A percentile compares a stretch with the other conserved stretches of the same genome.
Evolutionary conservation across 768 basidiomycete genomes (phyloP).

Genomic region (Psilocybe sp.): DNA sequence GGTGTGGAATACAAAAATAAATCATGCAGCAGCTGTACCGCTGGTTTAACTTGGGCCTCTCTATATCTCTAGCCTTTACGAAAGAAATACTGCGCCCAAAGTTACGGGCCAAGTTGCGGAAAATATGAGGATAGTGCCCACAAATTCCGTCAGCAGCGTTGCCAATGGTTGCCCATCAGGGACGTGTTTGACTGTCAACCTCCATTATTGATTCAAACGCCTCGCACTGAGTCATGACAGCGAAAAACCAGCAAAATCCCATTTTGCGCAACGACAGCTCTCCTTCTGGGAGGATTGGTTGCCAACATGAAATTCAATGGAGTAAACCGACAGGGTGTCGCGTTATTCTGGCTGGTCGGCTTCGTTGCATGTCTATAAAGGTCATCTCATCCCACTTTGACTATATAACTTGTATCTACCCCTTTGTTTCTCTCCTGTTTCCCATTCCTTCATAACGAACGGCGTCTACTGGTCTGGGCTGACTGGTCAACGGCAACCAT

Average conservation of each 20-base stretch:
- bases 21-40: too few species aligned
- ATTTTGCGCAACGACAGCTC: background rate
- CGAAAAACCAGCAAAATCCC: conserved; percentile 4
- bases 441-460: background rate
- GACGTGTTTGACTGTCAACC: background rate
- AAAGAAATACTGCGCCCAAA: too few species aligned
- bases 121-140: too few species aligned
- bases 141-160: too few species aligned
- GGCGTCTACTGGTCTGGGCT: background rate
- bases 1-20: too few species aligned
- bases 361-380: conserved; percentile 3
- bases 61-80: too few species aligned
- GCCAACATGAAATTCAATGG: background rate
- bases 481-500: conserved; percentile 4
- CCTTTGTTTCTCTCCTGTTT: background rate
- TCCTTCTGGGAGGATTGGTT: background rate
- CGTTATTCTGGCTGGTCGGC: background rate
- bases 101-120: too few species aligned
- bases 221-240: background rate
- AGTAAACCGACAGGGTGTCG: background rate
- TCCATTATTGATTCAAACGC: conserved; percentile 3
- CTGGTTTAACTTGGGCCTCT: too few species aligned
- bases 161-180: too few species aligned
- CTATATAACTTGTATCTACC: conserved; percentile 9
- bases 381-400: conserved; percentile 14